These are phyloP conservation scores for Cylindricascospora bacillispora DNA, from an alignment of 1,139 yeast genomes.

Conservation along the genomic window DNA sequence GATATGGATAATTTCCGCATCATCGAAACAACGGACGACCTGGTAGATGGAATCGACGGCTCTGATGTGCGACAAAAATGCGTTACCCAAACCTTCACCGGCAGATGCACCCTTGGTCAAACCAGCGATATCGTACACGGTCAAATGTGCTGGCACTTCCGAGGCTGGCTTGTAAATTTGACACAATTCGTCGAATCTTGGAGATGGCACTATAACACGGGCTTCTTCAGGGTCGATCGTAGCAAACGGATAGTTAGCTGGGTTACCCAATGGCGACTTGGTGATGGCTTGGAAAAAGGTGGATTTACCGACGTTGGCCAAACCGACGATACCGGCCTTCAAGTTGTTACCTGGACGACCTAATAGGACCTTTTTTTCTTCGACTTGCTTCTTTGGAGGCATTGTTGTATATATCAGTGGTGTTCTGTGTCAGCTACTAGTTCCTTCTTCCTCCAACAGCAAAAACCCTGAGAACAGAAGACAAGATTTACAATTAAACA, in stretches of 20 bases:
- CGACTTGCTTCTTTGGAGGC: slow-evolving; percentile 93
- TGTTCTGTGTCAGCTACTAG: no score
- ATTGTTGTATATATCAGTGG: no score
- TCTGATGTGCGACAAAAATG: slow-evolving; percentile 92
- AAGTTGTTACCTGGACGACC: slow-evolving; percentile 98
- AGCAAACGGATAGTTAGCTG: slow-evolving; percentile 73
- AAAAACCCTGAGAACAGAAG: neutral
- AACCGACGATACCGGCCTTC: slow-evolving; percentile 93
- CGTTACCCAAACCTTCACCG: slow-evolving; percentile 98
- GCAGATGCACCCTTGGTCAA: slow-evolving; percentile 93
- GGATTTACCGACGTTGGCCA: slow-evolving; percentile 83
- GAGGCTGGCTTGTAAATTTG: slow-evolving; percentile 70
- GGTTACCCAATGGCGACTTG: slow-evolving; percentile 52
- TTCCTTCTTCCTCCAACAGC: no score
- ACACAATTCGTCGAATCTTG: slow-evolving; percentile 67
- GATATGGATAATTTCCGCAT: slow-evolving; percentile 93
- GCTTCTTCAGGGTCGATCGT: slow-evolving; percentile 99
- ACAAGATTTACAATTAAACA: neutral
- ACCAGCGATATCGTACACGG: slow-evolving; percentile 96
- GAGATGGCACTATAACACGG: slow-evolving; percentile 88
- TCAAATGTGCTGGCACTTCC: slow-evolving; percentile 86
- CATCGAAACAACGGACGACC: slow-evolving; percentile 96
- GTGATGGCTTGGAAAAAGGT: slow-evolving; percentile 64
- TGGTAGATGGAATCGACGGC: slow-evolving; percentile 98
- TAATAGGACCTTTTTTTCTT: slow-evolving; percentile 77